Base-by-base conservation (phyloP, 345 rosid species). In the Euphorbia peplus region DNA sequence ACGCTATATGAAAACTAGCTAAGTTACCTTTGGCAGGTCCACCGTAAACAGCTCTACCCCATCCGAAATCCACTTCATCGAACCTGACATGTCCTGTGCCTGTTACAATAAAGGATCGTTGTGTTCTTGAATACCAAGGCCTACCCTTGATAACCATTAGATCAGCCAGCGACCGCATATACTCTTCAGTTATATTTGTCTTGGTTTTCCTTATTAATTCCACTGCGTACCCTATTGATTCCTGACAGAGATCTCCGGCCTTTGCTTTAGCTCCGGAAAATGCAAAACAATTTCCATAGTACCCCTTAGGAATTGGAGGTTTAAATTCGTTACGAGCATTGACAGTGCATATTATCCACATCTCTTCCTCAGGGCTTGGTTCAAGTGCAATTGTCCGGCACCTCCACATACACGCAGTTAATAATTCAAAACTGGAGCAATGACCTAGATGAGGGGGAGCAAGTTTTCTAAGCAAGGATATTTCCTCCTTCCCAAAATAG, bases 231-330 rank as follows among this genome's bases (percentile, higher is more conserved):
- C 65, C 76, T 39, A 76, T 42, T 16, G 76, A 64, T 15, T 71
- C 71, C 8, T 12, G 1, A 19, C 15, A 22, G 3, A 71, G 63
- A 5, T 66, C 52, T 28, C 78, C 70, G 2, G 74, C 82, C 0
- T 50, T 76, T 42, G 82, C 58, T 32, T 69, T 60, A 24, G 82
- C 75, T 0, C 66, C 81, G 1, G 85, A 80, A 26, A 44, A 74
- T 25, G 69, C 79, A 26, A 70, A 46, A n/a, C 73, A 81, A 52
- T 81, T 83, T 7, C 90, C 88, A 39, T 84, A 82, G 19, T 82
- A 86, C 5, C 84, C 86, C 0, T 7, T 25, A 3, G 60, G 62
- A 1, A 73, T 28, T 0, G 50, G 63, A 63, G 63, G 66, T 15
- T 57, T 67, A 41, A 47, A 42, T 8, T 5, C 39, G 15, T 42